Conservation (phyloP, 108 stramenopile species). For the Fragilaria crotonensis region DNA sequence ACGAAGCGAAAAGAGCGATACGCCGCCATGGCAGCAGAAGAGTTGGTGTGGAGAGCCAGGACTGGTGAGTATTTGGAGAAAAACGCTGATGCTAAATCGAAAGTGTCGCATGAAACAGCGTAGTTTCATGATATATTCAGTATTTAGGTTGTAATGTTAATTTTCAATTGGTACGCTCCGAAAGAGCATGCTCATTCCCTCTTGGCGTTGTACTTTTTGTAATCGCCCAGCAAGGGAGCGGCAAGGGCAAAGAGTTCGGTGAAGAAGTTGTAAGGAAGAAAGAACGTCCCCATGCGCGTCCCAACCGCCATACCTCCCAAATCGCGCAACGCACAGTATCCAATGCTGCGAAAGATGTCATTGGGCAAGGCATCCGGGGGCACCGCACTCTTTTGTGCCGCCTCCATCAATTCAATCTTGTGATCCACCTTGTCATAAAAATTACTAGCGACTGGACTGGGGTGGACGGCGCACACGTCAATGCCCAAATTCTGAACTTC, state of each 20-base stretch:
- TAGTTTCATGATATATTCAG: too few relatives aligned
- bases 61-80: not conserved
- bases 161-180: too few relatives aligned
- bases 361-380: slow-evolving; percentile 82
- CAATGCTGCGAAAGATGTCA: slow-evolving; percentile 89
- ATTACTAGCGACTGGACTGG: slow-evolving; percentile 92
- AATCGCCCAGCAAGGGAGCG: slow-evolving; percentile 87
- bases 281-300: slow-evolving; percentile 86
- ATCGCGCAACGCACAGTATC: slow-evolving; percentile 81
- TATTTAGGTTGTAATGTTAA: too few relatives aligned
- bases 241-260: slow-evolving; percentile 79
- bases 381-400: slow-evolving; percentile 85
- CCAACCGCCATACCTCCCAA: slow-evolving; percentile 78
- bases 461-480: slow-evolving; percentile 97
- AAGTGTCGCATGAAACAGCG: slow-evolving; percentile 19
- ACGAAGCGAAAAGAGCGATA: slow-evolving; percentile 33
- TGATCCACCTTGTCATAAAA: slow-evolving; percentile 94
- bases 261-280: slow-evolving; percentile 89
- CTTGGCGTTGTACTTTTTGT: slow-evolving; percentile 65
- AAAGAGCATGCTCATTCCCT: too few relatives aligned
- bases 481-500: slow-evolving; percentile 86
- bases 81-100: slow-evolving; percentile 15
- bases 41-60: slow-evolving; percentile 30
- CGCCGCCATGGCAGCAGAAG: slow-evolving; percentile 43
- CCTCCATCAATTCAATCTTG: slow-evolving; percentile 88